Evolutionary conservation across 2,329 filamentous ascomycete species (phyloP), one percentile per base, ranked within the genome.

Genomic region (Mariannaea sp.): DNA sequence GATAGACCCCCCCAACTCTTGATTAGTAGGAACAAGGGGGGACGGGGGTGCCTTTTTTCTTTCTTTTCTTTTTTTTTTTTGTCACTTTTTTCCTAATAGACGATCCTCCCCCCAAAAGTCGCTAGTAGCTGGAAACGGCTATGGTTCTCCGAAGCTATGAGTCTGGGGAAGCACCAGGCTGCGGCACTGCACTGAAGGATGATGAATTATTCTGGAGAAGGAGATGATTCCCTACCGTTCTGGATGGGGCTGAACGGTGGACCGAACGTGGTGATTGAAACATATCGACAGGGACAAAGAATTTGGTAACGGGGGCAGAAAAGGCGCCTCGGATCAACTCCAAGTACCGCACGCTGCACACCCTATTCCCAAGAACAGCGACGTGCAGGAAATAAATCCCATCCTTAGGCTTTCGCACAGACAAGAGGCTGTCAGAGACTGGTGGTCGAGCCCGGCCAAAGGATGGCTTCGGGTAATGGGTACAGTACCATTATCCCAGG

Each of bases 361-460:
- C 52, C 53, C 43, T 44, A 17, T 47, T 36, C 41, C 62, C 59
- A 49, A 64, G 55, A 62, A 45, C 59, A 53, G 57, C 33, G 55
- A 62, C 58, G 53, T 65, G 62, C 62, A 65, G 62, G 53, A 60
- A 49, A 49, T 54, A 57, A 51, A 53, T 52, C 56, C 49, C 53
- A 49, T 42, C 49, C 24, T 45, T n/a, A 44, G 45, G 26, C 51
- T 41, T 10, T 38, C 49, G 52, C 62, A 65, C 58, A 60, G 62
- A 61, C 60, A 42, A 20, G 24, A 51, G 39, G 47, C 30, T 52
- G 49, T 7, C 3, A 35, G 20, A 39, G 14, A 4, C 33, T 16
- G 24, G 5, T 33, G 29, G 20, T 32, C 22, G 42, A 14, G 32
- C 44, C 45, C n/a, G n/a, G n/a, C 30, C 33, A 19, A 44, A 13